Conservation (phyloP, 148 eudicot species). For the Oxyria digyna region DNA sequence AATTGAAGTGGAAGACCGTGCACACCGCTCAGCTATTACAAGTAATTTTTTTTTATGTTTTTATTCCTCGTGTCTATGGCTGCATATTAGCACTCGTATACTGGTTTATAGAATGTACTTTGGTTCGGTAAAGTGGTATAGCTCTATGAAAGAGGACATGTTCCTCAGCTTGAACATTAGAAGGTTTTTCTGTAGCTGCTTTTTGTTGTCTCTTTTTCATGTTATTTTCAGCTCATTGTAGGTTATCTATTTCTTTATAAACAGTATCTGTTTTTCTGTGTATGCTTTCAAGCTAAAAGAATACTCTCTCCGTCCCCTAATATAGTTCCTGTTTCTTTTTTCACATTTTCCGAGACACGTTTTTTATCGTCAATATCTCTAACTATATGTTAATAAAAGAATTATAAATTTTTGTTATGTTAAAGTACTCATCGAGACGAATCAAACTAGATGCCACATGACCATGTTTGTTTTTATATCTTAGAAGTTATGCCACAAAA, state of each 20-base stretch:
- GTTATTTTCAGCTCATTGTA: neutral
- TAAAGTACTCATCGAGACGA: too few relatives aligned
- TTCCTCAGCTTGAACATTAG: neutral
- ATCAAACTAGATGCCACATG: too few relatives aligned
- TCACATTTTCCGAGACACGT: too few relatives aligned
- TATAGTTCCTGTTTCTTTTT: too few relatives aligned
- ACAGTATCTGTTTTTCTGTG: neutral
- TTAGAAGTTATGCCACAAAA: too few relatives aligned
- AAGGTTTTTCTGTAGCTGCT: neutral
- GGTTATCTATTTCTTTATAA: neutral
- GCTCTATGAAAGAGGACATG: neutral
- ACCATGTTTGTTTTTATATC: too few relatives aligned
- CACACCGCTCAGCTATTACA: constrained; percentile 86
- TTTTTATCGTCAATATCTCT: too few relatives aligned
- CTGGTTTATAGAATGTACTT: neutral
- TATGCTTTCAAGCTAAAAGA: neutral
- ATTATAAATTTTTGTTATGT: too few relatives aligned
- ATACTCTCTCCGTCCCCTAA: too few relatives aligned
- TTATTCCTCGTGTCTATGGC: neutral
- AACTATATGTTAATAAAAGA: too few relatives aligned
- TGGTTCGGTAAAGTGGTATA: neutral
- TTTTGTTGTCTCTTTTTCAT: neutral
- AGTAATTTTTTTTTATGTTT: constrained; percentile 20
- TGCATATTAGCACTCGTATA: neutral
- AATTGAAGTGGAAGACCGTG: constrained; percentile 98